These are phyloP conservation scores for Cytospora piceicola DNA, from an alignment of 2,329 filamentous ascomycete genomes.

Conservation along the genomic window DNA sequence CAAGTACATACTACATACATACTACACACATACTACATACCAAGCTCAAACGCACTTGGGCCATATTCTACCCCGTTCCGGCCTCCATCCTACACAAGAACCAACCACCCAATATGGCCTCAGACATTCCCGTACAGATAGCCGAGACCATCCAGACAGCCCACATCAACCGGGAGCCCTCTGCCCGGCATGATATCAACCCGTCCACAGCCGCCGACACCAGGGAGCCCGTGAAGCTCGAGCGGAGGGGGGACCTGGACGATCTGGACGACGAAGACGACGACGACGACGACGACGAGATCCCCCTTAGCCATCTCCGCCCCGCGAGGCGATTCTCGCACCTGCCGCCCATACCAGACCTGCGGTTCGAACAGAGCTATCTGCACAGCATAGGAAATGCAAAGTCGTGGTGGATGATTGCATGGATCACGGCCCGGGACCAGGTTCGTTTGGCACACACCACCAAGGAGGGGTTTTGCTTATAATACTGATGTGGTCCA, in stretches of 20 bases:
- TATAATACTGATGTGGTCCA: not conserved
- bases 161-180: constrained; percentile 74
- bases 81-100: constrained; percentile 2
- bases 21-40: not conserved
- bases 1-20: too few relatives aligned
- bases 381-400: constrained; percentile 83
- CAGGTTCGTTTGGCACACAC: constrained; percentile 62
- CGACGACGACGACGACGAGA: constrained; percentile 65
- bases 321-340: constrained; percentile 52
- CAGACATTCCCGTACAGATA: constrained; percentile 66
- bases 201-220: constrained; percentile 74
- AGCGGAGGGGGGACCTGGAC: constrained; percentile 26
- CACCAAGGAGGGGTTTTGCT: not conserved
- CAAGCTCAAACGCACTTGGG: not conserved
- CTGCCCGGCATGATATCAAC: constrained; percentile 75
- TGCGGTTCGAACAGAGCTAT: constrained; percentile 98
- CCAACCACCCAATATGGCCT: constrained; percentile 49
- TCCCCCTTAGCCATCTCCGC: constrained; percentile 68
- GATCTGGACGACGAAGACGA: constrained; percentile 49
- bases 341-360: constrained; percentile 75
- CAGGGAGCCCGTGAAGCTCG: constrained; percentile 59
- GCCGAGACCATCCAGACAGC: constrained; percentile 81
- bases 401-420: constrained; percentile 77
- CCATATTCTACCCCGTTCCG: not conserved
- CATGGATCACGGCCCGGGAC: constrained; percentile 84